Evolutionary conservation across 2,329 filamentous ascomycete species (phyloP), one percentile per base, ranked within the genome.

Genomic region (Penicillium sp.): DNA sequence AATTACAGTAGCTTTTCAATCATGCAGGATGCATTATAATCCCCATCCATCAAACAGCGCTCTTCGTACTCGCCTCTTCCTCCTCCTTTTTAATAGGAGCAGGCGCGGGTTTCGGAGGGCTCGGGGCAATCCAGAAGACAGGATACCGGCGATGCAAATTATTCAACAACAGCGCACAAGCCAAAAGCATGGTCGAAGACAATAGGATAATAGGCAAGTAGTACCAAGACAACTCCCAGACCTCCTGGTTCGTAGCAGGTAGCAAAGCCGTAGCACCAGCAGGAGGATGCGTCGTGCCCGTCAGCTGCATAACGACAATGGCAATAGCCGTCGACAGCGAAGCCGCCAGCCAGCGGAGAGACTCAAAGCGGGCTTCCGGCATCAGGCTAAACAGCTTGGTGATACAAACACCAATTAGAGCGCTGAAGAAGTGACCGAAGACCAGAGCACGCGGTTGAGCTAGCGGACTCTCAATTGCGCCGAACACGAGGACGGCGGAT

Each of bases 181-280:
- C 57, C 39, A 71, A 43, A 22, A 71, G 62, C 49, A 72, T 48
- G 1, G 61, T 52, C 0, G 69, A 71, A 10, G 69, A 71, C 8
- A 70, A 49, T 13, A 71, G 58, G 1, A 71, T 58, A 1, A 70
- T 60, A 6, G 70, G 69, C 39, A 72, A 47, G 27, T 55, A 71
- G 38, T 68, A 68, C 69, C 69, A 72, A 2, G 69, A 71, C 8
- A 71, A 61, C 0, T 47, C 47, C 58, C 66, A 68, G 42, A 72
- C 55, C 9, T 67, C 58, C 14, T 61, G 34, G 36, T 66, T 58
- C 4, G 66, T 67, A 10, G 69, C 67, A 0, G 69, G 67, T 14
- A 71, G 66, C 27, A 72, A 54, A 14, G 66, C 70, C 8, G 69
- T 71, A 7, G 69, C 70, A 34, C 68, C 70, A n/a, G 69, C 69